These are phyloP conservation scores for Vigna hirtella DNA, from an alignment of 306 rosid genomes.

Conservation along the genomic window DNA sequence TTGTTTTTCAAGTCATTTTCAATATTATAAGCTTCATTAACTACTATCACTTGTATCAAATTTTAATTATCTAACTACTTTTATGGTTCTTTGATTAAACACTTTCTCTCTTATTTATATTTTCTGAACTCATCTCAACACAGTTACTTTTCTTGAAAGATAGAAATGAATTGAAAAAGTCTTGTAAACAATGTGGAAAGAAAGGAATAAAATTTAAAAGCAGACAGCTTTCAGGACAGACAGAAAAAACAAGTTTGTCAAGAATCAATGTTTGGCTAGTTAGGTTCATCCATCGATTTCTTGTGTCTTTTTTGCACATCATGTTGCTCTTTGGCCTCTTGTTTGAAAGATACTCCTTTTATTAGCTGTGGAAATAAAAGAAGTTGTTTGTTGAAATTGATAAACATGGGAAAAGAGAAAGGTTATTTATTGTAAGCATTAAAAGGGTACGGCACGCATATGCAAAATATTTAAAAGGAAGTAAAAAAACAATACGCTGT, in stretches of 20 bases:
- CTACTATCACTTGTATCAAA: too few relatives aligned
- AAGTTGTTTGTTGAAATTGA: slow-evolving; percentile 18
- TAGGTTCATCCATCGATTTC: slow-evolving; percentile 23
- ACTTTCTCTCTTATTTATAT: too few relatives aligned
- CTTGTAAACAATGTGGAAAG: too few relatives aligned
- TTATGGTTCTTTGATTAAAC: too few relatives aligned
- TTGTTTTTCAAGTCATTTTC: too few relatives aligned
- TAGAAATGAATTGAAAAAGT: too few relatives aligned
- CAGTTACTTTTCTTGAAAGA: too few relatives aligned
- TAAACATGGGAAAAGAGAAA: slow-evolving; percentile 16
- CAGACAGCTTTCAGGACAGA: slow-evolving; percentile 39
- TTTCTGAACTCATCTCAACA: too few relatives aligned
- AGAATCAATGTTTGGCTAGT: slow-evolving; percentile 10
- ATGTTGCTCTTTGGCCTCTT: slow-evolving; percentile 52
- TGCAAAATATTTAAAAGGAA: background rate
- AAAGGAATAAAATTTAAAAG: background rate
- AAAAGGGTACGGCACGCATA: background rate
- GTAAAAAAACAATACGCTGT: too few relatives aligned
- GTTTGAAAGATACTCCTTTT: background rate
- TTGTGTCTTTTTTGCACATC: background rate
- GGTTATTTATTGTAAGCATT: background rate
- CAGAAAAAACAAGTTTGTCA: too few relatives aligned
- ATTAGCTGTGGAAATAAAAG: slow-evolving; percentile 13
- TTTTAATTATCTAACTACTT: too few relatives aligned
- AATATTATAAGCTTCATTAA: too few relatives aligned